These are phyloP conservation scores for Hura crepitans DNA, from an alignment of 441 rosid species.

Conservation along the genomic window DNA sequence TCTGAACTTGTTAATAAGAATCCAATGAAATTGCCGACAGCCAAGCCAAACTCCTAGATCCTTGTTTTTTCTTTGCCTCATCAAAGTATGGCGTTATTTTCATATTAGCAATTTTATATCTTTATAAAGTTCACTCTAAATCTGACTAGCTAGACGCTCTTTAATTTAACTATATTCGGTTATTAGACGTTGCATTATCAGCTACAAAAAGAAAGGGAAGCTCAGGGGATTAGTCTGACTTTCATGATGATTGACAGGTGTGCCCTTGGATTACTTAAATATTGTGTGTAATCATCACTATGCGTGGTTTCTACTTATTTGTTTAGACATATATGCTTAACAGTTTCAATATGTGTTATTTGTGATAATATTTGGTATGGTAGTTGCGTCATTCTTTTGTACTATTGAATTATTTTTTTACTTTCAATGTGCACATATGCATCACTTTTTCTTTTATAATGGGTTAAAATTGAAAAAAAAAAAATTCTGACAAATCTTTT, in stretches of 20 bases:
- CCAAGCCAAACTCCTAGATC: not conserved
- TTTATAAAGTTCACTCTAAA: not conserved
- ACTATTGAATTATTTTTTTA: not conserved
- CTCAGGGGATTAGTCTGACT: conserved; percentile 42
- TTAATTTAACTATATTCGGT: not conserved
- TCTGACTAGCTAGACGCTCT: not conserved
- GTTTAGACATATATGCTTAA: not conserved
- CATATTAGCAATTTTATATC: not conserved
- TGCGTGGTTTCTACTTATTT: not conserved
- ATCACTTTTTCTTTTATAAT: not conserved
- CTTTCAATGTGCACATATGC: not conserved
- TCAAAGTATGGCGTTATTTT: not conserved
- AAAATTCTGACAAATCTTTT: not conserved
- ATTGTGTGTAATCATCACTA: not conserved
- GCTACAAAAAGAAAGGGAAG: conserved; percentile 43
- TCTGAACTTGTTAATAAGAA: not conserved
- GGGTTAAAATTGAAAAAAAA: too few relatives aligned
- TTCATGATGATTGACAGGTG: conserved; percentile 74
- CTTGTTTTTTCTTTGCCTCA: not conserved
- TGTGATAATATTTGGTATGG: not conserved
- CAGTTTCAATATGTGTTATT: not conserved
- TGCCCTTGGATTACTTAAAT: not conserved
- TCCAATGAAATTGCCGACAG: too few relatives aligned
- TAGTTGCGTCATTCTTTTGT: not conserved
- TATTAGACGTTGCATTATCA: conserved; percentile 57